Evolutionary conservation across 176 grass and related monocot genomes (phyloP), one percentile per base, ranked within the genome.

Genomic region (Stipa capillata): DNA sequence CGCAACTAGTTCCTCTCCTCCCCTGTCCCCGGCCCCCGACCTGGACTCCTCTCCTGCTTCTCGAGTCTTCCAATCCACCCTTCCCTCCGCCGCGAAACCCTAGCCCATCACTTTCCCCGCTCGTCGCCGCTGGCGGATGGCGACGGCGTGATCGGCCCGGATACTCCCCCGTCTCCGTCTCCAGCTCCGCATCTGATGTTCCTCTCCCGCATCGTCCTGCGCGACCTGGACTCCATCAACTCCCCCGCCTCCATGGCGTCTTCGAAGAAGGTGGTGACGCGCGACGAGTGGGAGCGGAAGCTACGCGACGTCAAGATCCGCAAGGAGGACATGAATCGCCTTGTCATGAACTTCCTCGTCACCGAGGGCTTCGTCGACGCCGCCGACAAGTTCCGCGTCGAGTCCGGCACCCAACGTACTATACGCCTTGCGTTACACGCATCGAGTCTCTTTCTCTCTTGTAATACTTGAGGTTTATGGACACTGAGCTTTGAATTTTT

Each of bases 301-400:
- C 90, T 98, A 20, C 87, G 85, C 43, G 90, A 91, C 36, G 92
- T 91, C 60, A 94, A 93, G 89, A 93, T 98, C 48, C 89, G 90
- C 33, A 98, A 94, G 78, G 92, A 92, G 76, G 89, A 90, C 86
- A 92, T 98, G 95, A 90, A 97, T 79, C 76, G 82, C 57, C 89
- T 97, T 62, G 88, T 97, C 52, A 97, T 97, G 94, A 97, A 97
- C 76, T 97, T 87, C 81, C 85, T 97, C 47, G 87, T 97, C 70
- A 92, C 89, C 56, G 94, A 97, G 82, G 94, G 94, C 31, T 85
- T 88, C 71, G 89, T 92, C 51, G 91, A 97, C 61, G 91, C 94
- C 49, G 94, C 94, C 39, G 80, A 97, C 44, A 92, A 90, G 68
- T 97, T 97, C 81, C 94, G 91, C 58, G 10, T 88, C 69, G 94